phyloP scores from a whole-genome alignment of 805 yeast genomes.

The Candida piceae region DNA sequence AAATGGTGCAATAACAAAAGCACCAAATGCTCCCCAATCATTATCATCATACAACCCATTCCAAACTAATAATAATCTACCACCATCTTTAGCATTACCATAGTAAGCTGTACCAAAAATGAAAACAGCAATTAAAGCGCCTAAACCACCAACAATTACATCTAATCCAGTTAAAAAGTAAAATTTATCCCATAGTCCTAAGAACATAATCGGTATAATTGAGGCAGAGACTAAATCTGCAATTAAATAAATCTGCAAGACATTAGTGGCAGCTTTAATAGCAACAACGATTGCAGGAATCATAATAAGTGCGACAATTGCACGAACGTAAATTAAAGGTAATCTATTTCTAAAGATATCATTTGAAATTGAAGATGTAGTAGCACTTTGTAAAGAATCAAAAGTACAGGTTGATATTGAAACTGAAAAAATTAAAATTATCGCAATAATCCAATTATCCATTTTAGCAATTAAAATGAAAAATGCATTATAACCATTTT shows the following conservation, averaged over 20 bases:
- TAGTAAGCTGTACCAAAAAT: slow-evolving; percentile 82
- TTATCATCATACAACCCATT: slow-evolving; percentile 70
- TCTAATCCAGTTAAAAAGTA: slow-evolving; percentile 77
- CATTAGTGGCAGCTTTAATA: slow-evolving; percentile 71
- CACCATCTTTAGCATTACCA: slow-evolving; percentile 70
- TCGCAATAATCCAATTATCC: slow-evolving; percentile 85
- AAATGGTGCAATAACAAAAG: slow-evolving; percentile 85
- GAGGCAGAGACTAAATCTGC: slow-evolving; percentile 88
- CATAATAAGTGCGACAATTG: slow-evolving; percentile 67
- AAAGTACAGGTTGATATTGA: slow-evolving; percentile 81
- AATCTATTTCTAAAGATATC: slow-evolving; percentile 83
- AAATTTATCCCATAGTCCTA: slow-evolving; percentile 66
- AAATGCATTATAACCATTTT: slow-evolving; percentile 62
- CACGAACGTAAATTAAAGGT: slow-evolving; percentile 60
- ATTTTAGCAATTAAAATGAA: slow-evolving; percentile 63
- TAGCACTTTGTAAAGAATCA: slow-evolving; percentile 84
- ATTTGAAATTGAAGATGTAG: slow-evolving; percentile 84
- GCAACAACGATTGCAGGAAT: slow-evolving; percentile 88
- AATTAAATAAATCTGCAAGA: slow-evolving; percentile 81
- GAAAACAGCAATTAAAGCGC: slow-evolving; percentile 76
- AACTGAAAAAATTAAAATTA: slow-evolving; percentile 69
- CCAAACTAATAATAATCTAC: slow-evolving; percentile 63
- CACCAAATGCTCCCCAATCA: slow-evolving; percentile 95
- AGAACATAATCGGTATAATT: slow-evolving; percentile 75
- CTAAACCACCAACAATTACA: slow-evolving; percentile 76